These are phyloP conservation scores for Candida sojae DNA, from an alignment of 1,139 yeast species.

Conservation along the genomic window DNA sequence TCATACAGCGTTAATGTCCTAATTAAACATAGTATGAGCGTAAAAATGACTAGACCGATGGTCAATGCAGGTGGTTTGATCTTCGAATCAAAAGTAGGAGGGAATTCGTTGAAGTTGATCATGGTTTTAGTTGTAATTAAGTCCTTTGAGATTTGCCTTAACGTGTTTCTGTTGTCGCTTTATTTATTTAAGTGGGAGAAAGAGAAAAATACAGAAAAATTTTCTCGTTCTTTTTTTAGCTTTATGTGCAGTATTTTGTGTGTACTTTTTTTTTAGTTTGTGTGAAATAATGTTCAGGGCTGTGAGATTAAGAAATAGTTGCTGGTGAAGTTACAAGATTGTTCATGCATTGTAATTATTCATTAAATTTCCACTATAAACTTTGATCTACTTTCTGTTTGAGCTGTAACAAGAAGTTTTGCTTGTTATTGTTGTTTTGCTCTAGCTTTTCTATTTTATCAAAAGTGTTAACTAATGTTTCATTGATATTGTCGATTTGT, in stretches of 20 bases:
- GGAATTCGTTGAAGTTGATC: constrained; percentile 4
- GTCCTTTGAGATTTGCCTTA: not conserved
- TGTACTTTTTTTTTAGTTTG: no score
- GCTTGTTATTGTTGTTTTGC: constrained; percentile 27
- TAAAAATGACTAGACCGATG: constrained; percentile 62
- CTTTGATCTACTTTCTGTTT: constrained; percentile 15
- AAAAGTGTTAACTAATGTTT: constrained; percentile 31
- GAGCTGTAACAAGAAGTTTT: constrained; percentile 24
- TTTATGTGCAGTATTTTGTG: no score
- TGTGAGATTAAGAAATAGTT: no score
- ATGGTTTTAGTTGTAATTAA: not conserved
- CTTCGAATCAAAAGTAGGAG: constrained; percentile 4
- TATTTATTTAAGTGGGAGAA: no score
- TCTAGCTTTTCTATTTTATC: constrained; percentile 27
- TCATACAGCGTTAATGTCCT: constrained; percentile 22
- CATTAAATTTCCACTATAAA: not conserved
- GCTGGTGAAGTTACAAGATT: not conserved
- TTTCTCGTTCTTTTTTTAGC: no score
- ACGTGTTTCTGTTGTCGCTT: no score
- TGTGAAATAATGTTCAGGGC: no score
- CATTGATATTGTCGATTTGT: constrained; percentile 43
- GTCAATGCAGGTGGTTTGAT: constrained; percentile 57
- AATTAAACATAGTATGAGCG: constrained; percentile 35
- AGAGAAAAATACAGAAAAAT: no score
- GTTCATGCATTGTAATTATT: not conserved